Percentiles rank a stretch among this genome's conserved stretches.
phyloP scores from a whole-genome alignment of 352 stramenopile species.

The Phytophthora kernoviae region DNA sequence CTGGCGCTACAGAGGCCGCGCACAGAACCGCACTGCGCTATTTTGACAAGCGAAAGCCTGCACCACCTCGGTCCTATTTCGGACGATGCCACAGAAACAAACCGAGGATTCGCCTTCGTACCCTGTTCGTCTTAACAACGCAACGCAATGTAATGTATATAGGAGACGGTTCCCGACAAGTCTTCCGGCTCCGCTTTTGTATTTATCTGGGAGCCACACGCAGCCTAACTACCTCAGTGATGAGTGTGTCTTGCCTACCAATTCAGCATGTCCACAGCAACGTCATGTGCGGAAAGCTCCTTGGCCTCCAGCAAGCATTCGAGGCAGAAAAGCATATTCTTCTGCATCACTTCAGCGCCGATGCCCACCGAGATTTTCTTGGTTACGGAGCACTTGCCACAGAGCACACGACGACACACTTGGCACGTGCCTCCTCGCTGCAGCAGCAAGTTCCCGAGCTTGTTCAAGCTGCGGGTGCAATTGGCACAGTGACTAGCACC shows the following conservation, averaged over 20 bases:
- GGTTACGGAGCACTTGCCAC: constrained; percentile 37
- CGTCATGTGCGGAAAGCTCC: constrained; percentile 22
- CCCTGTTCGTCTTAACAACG: too few species aligned
- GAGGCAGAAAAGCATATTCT: constrained; percentile 40
- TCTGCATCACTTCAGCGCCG: constrained; percentile 26
- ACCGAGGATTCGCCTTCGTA: too few species aligned
- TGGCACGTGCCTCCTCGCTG: constrained; percentile 31
- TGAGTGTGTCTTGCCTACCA: constrained; percentile 9
- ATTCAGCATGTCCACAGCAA: constrained; percentile 28
- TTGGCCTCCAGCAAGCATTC: constrained; percentile 47
- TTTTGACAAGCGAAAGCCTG: too few species aligned
- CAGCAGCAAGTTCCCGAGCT: constrained; percentile 28
- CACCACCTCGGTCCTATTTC: too few species aligned
- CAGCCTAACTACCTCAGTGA: background rate
- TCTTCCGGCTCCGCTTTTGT: too few species aligned
- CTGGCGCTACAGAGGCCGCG: too few species aligned
- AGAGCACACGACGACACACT: constrained; percentile 34
- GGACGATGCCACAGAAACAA: too few species aligned
- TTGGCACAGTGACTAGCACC: constrained; percentile 30
- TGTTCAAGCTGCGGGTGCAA: constrained; percentile 38
- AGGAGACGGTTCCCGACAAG: too few species aligned
- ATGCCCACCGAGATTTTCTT: constrained; percentile 39
- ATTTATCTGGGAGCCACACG: too few species aligned
- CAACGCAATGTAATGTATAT: too few species aligned
- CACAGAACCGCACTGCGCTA: too few species aligned